Conservation (phyloP, 306 rosid species). For the Vachellia collinsii region DNA sequence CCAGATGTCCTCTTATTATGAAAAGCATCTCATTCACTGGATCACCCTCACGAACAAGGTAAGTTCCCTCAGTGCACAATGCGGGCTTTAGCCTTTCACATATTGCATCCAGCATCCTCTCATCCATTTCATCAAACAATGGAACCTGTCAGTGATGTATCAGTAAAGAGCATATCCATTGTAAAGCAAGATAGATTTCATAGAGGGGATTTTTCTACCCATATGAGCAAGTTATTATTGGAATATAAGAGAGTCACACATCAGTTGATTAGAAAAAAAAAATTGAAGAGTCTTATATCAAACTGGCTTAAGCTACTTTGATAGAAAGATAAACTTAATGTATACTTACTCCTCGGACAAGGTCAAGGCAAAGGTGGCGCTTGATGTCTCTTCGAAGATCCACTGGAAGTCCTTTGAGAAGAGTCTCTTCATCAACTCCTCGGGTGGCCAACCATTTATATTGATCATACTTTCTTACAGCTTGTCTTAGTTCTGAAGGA, state of each 20-base stretch:
- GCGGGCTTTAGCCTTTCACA: slow-evolving; percentile 92
- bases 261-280: too few relatives aligned
- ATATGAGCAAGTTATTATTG: too few relatives aligned
- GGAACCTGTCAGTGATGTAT: slow-evolving; percentile 60
- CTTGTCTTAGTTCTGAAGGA: slow-evolving; percentile 67
- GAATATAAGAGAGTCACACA: too few relatives aligned
- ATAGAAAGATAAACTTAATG: too few relatives aligned
- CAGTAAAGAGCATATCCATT: too few relatives aligned
- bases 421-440: slow-evolving; percentile 87
- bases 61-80: slow-evolving; percentile 79
- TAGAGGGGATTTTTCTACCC: too few relatives aligned
- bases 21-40: slow-evolving; percentile 93
- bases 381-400: slow-evolving; percentile 93
- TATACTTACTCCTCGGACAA: slow-evolving; percentile 71
- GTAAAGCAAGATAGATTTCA: too few relatives aligned
- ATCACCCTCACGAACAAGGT: slow-evolving; percentile 81
- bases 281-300: too few relatives aligned
- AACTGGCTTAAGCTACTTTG: too few relatives aligned
- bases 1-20: slow-evolving; percentile 90
- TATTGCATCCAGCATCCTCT: slow-evolving; percentile 90
- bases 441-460: slow-evolving; percentile 93
- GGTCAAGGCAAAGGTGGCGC: slow-evolving; percentile 95
- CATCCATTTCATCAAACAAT: slow-evolving; percentile 92
- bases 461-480: slow-evolving; percentile 80
- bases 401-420: slow-evolving; percentile 74